Evolutionary conservation across 208 protist genomes (phyloP), one percentile per base, ranked within the genome.

Genomic region (Wallacemonas sp.): DNA sequence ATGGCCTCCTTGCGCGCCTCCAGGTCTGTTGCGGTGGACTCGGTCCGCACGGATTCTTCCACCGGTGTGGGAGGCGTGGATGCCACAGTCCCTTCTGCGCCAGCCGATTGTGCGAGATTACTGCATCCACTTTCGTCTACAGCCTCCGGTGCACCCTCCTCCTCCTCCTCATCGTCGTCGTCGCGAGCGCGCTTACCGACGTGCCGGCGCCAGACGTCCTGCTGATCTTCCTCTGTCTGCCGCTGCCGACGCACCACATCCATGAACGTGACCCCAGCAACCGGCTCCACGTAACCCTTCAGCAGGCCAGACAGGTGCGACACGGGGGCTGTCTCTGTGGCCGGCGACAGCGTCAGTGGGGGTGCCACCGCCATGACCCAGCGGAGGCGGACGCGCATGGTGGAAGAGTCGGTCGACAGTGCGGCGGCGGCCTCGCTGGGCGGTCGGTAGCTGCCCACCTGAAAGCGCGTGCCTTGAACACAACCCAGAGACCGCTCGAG

Each of bases 311-410:
- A 37, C 13, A 54, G 37, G 48, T 72, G 59, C 10, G 50, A 37
- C 15, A 48, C 67, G 5, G 9, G 13, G 50, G 67, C 42, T 27
- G 36, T 15, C 27, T 30, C 17, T 3, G 24, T 53, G 17, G 3
- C n/a, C 32, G 8, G 34, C 10, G 44, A 10, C 27, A 63, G 52
- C 10, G 38, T 60, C 54, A 85, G 66, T 22, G 69, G 36, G 15
- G 80, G 82, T 57, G 68, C 77, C 8, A 81, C 76, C 21, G 74
- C 73, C 27, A 89, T 52, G 10, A 64, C 55, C 70, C 86, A 94
- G 15, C 65, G 88, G 48, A 94, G 68, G 8, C 88, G 84, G 15
- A 87, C 73, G 5, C 76, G 73, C 69, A 83, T 79, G 10, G 68
- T 86, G 17, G 57, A 24, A 22, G 58, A 34, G 62, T 78, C 29